Conservation (phyloP, 2,329 filamentous ascomycete species). For the Polytolypa hystricis region DNA sequence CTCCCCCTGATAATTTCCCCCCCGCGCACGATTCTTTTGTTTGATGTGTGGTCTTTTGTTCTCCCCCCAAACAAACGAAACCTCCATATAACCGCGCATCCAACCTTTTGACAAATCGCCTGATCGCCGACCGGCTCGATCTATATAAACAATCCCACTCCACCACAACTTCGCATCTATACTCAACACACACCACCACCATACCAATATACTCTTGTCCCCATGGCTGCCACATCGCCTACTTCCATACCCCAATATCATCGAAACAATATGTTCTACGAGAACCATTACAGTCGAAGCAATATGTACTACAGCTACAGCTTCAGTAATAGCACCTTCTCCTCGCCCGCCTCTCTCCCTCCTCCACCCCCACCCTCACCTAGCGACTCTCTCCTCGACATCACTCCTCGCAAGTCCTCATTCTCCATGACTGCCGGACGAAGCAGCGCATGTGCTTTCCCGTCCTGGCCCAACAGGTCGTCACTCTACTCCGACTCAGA, state of each 20-base stretch:
- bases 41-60: constrained; percentile 1
- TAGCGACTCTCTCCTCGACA: constrained; percentile 28
- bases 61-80: neutral
- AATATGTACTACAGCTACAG: constrained; percentile 18
- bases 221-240: neutral
- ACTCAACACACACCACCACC: constrained; percentile 1
- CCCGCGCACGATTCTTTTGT: constrained; percentile 5
- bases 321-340: constrained; percentile 18
- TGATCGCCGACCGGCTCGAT: constrained; percentile 1
- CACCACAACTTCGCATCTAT: neutral
- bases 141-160: neutral
- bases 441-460: constrained; percentile 33
- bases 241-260: constrained; percentile 2
- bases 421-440: constrained; percentile 29
- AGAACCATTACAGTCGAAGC: constrained; percentile 5
- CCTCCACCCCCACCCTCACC: constrained; percentile 30
- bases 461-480: constrained; percentile 33
- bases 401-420: constrained; percentile 31
- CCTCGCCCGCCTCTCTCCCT: constrained; percentile 21
- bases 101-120: constrained; percentile 1
- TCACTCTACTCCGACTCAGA: constrained; percentile 25
- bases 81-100: constrained; percentile 1
- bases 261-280: neutral
- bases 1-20: neutral
- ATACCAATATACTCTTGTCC: neutral